A percentile compares a stretch with the other conserved stretches of the same genome.
Evolutionary conservation across 2,329 filamentous ascomycete species (phyloP).

Genomic region (Domatiomyces globalis): DNA sequence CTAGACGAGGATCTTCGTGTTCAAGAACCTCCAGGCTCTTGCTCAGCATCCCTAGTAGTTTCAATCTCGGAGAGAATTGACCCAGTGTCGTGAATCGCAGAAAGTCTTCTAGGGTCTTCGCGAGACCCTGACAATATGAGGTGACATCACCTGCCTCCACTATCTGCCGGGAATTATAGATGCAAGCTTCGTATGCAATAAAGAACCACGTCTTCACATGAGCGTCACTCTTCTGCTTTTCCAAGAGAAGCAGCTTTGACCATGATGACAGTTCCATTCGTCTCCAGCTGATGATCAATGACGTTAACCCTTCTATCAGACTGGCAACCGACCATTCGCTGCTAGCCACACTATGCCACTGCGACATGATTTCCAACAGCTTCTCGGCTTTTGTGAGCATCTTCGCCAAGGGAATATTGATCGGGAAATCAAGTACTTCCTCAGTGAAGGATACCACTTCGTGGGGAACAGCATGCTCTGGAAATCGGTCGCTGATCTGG

Average conservation of each 20-base stretch:
- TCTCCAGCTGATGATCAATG: slow-evolving; percentile 74
- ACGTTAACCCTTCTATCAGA: slow-evolving; percentile 65
- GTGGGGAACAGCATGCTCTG: slow-evolving; percentile 61
- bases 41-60: slow-evolving; percentile 48
- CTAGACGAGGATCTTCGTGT: slow-evolving; percentile 44
- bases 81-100: slow-evolving; percentile 66
- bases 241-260: slow-evolving; percentile 75
- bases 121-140: slow-evolving; percentile 40
- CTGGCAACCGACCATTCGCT: slow-evolving; percentile 55
- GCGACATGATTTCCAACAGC: slow-evolving; percentile 68
- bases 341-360: slow-evolving; percentile 92
- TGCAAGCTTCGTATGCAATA: slow-evolving; percentile 77
- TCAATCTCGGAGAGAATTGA: slow-evolving; percentile 60
- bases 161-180: slow-evolving; percentile 59
- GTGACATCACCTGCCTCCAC: slow-evolving; percentile 46
- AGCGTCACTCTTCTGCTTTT: slow-evolving; percentile 58
- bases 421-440: slow-evolving; percentile 58
- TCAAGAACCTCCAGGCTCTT: slow-evolving; percentile 51
- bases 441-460: slow-evolving; percentile 67
- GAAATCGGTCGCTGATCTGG: slow-evolving; percentile 50
- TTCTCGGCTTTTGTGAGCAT: slow-evolving; percentile 79
- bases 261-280: slow-evolving; percentile 84
- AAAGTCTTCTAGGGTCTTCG: slow-evolving; percentile 67
- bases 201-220: slow-evolving; percentile 92
- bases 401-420: slow-evolving; percentile 73